Evolutionary conservation across 805 yeast species (phyloP), one percentile per base, ranked within the genome.

Genomic region (Suhomyces emberorum): DNA sequence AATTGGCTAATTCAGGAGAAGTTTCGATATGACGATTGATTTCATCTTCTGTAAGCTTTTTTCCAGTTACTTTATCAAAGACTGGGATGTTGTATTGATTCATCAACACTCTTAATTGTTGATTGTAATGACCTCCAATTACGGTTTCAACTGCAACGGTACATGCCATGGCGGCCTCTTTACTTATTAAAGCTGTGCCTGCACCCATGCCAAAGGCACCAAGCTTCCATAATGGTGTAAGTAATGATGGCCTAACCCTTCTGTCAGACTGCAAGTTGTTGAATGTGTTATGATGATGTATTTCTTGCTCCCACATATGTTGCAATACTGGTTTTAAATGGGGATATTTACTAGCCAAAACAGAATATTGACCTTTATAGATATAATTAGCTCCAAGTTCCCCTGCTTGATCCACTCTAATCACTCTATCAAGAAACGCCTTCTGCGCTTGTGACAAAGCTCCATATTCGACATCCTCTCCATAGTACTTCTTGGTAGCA

Each of bases 111-210:
- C 98, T 70, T 46, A 93, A 67, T 59, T 93, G 98, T 43, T 80
- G 81, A 56, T 93, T 93, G 62, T 93, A 93, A 57, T 93, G 98
- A 1, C 86, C 85, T 2, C 98, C 98, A 57, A 93, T 93, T 4
- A 93, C 98, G 0, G 98, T 93, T 61, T 93, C 98, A 2, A 93
- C 98, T 0, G 98, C 98, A 42, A 89, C 98, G 0, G 98, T 93
- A 58, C 98, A 93, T 1, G 98, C 98, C 98, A 93, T 93, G 2
- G 98, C 98, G 2, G 96, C 97, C 56, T 91, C 96, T 53, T 88
- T 87, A 12, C 96, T 83, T 44, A 88, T 61, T 36, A 84, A 49
- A 0, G 96, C 97, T 0, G 98, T 93, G 1, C 81, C 83, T 1
- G 79, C 77, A 3, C 98, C 98, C 67, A 93, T 70, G 0, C 81